Evolutionary conservation across 306 rosid genomes (phyloP).

Genomic region (Medicago ruthenica): DNA sequence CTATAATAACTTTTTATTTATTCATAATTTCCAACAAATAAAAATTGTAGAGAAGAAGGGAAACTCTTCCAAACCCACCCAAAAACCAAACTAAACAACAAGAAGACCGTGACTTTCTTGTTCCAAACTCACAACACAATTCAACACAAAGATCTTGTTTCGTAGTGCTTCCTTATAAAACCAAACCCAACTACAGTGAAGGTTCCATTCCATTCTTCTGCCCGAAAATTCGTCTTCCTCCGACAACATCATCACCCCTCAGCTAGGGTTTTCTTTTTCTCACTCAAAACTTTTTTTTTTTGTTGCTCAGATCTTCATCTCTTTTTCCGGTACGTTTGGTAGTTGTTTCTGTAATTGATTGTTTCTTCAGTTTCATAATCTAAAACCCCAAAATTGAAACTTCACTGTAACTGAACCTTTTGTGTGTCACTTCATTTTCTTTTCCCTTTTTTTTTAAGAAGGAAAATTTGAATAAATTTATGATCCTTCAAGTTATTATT

Average conservation of each 20-base stretch:
- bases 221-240: slow-evolving; percentile 24
- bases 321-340: slow-evolving; percentile 46
- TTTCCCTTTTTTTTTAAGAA: background rate
- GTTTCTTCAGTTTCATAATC: slow-evolving; percentile 9
- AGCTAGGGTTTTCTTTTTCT: slow-evolving; percentile 30
- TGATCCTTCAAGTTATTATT: slow-evolving; percentile 1
- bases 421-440: background rate
- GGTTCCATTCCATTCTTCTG: slow-evolving; percentile 7
- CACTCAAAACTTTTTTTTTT: slow-evolving; percentile 2
- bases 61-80: background rate
- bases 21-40: no score
- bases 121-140: slow-evolving; percentile 5
- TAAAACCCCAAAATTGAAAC: background rate
- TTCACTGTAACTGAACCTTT: slow-evolving; percentile 16
- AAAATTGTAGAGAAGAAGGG: background rate
- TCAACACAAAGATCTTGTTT: slow-evolving; percentile 42
- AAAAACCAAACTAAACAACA: background rate
- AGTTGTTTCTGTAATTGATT: slow-evolving; percentile 5
- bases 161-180: slow-evolving; percentile 22
- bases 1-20: no score
- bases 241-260: background rate
- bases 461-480: background rate
- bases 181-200: background rate
- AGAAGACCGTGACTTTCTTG: background rate
- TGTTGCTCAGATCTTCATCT: slow-evolving; percentile 66